Conservation (phyloP, 1,284 basidiomycete species). For the Apiotrichum porosum region DNA sequence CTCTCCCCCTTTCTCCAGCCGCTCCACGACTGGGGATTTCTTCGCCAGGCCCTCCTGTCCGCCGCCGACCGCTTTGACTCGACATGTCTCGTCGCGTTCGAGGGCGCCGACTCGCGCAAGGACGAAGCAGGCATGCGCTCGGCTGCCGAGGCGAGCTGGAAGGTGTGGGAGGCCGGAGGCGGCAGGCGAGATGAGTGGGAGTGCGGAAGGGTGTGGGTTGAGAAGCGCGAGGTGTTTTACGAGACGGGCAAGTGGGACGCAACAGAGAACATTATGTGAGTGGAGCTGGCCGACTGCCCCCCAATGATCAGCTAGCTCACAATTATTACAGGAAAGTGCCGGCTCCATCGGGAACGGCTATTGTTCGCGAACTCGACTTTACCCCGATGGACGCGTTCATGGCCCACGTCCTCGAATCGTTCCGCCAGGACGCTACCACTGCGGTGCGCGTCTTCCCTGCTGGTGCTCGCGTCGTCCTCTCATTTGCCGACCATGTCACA, state of each 20-base stretch:
- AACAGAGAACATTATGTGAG: conserved; percentile 75
- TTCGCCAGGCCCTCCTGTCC: conserved; percentile 63
- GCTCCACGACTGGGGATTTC: conserved; percentile 60
- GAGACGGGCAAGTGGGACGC: conserved; percentile 73
- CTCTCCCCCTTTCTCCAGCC: conserved; percentile 63
- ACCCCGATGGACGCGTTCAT: conserved; percentile 92
- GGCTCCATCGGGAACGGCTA: conserved; percentile 26
- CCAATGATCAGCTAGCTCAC: no score
- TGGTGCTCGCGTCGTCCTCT: conserved; percentile 41
- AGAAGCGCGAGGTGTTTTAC: conserved; percentile 92
- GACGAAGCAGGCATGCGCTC: conserved; percentile 71
- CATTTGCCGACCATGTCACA: conserved; percentile 43
- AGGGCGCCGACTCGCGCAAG: conserved; percentile 65
- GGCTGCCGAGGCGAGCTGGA: conserved; percentile 77
- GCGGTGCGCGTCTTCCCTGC: conserved; percentile 83
- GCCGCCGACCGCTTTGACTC: conserved; percentile 85
- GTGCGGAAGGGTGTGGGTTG: conserved; percentile 84
- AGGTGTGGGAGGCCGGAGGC: conserved; percentile 57
- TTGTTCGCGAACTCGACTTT: conserved; percentile 61
- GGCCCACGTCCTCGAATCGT: conserved; percentile 59
- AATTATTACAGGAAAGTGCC: conserved; percentile 26
- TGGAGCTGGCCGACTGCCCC: no score
- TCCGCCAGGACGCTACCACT: conserved; percentile 69
- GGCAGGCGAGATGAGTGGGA: conserved; percentile 66
- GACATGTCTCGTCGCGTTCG: conserved; percentile 73